Conservation (phyloP, 2,329 filamentous ascomycete species). For the Fusarium longipes region DNA sequence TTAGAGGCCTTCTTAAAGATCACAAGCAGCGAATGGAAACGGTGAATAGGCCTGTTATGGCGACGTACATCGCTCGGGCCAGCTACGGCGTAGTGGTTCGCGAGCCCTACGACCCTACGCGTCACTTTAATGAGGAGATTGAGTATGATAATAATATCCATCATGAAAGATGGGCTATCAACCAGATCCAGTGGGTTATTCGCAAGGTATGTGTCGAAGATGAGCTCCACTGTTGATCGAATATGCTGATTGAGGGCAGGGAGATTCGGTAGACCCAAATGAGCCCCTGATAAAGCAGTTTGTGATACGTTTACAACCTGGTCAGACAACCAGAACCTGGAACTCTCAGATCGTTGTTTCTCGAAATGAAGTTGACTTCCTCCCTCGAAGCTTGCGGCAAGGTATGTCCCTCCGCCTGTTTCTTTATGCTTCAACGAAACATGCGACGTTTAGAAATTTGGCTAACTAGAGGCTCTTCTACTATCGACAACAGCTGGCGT, state of each 20-base stretch:
- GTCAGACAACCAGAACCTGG: neutral
- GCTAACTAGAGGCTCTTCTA: neutral
- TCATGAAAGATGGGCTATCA: neutral
- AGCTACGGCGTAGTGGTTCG: neutral
- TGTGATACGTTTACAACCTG: neutral
- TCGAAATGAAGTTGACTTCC: neutral
- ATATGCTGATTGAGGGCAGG: neutral
- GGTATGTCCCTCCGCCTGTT: neutral
- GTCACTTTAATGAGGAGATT: neutral
- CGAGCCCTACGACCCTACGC: neutral
- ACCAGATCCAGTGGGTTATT: neutral
- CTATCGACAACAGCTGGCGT: neutral
- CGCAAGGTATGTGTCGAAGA: neutral
- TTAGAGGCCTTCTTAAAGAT: neutral
- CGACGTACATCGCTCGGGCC: neutral
- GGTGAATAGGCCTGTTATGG: neutral
- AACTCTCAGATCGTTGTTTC: neutral
- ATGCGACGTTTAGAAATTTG: no score
- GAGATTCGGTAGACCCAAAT: neutral
- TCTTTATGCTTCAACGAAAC: no score
- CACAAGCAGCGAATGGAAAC: neutral
- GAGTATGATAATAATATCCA: neutral
- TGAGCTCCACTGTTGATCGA: no score
- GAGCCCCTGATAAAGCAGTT: neutral
- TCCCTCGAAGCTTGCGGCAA: neutral